Base-by-base conservation (phyloP, 129 eudicot species). In the Centella asiatica region DNA sequence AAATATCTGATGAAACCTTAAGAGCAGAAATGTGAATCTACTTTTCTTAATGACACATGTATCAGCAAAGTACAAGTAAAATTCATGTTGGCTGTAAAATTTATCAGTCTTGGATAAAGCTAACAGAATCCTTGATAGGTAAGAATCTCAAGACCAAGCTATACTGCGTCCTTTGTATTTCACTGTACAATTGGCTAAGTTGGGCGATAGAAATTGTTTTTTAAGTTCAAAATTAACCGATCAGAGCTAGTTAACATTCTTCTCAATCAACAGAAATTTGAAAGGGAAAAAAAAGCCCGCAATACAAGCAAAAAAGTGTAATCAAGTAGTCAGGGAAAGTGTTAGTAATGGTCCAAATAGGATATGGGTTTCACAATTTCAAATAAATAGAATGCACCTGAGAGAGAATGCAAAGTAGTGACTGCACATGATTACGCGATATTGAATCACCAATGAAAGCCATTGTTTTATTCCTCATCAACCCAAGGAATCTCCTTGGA, bases 381-480 rank as follows among this genome's bases (percentile, higher is more conserved):
- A 26, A 25, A 28, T 25, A 1, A 26, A 53, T 18, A 15, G 22
- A 56, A 32, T 1, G 15, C 81, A 84, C 96, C 97, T 85, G 92
- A 19, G 93, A 83, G 36, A 86, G 89, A 70, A 70, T 78, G 76
- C 97, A 90, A 52, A 90, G 78, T 77, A 90, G 77, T 0, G 97
- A 86, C 74, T 90, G 97, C 24, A 83, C 87, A 6, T 90, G 93
- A 69, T 90, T 90, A n/a, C 97, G 89, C 49, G 86, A 78, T 27
- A 90, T 90, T 33, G 97, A 90, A 81, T 90, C 97, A 3, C 97
- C 97, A 17, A 89, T 78, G 58, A 89, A 83, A 14, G 93, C 97
- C 73, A 77, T 72, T 26, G 89, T 74, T 71, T 79, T 86, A 28
- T 75, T 76, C 65, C 71, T 76, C 95, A 83, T 78, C 53, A 79